A percentile compares a stretch with the other conserved stretches of the same genome.
Conservation (phyloP, 192 early-diverging fungal genomes). For the Geosiphon pyriformis region DNA sequence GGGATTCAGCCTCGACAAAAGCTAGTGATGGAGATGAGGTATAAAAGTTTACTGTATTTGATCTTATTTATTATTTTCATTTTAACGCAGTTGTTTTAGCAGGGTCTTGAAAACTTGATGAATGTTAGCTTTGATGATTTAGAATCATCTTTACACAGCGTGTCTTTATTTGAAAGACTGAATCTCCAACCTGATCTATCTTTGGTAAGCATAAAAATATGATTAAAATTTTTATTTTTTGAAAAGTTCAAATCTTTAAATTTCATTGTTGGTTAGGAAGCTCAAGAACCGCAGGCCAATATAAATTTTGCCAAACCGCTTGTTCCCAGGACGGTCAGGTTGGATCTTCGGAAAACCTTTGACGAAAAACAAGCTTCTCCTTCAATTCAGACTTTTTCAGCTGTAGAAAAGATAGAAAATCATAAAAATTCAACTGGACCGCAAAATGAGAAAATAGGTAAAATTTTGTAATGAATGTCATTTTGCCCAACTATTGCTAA, state of each 20-base stretch:
- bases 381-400: no score
- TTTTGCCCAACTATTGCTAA: no score
- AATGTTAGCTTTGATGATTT: background rate
- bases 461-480: no score
- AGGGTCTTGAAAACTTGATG: background rate
- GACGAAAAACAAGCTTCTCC: no score
- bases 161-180: background rate
- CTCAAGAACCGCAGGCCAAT: background rate
- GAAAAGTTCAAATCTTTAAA: no score
- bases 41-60: background rate
- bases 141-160: background rate
- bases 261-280: background rate
- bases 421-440: no score
- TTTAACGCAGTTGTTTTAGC: background rate
- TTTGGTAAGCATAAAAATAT: background rate
- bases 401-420: no score
- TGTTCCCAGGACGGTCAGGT: background rate
- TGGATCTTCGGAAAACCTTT: background rate
- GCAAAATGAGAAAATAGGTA: no score
- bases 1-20: background rate
- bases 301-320: background rate
- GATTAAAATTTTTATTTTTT: no score
- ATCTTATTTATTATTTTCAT: background rate
- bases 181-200: background rate
- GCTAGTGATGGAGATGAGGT: background rate